Base-by-base conservation (phyloP, 306 rosid genomes). In the Lupinus albus region DNA sequence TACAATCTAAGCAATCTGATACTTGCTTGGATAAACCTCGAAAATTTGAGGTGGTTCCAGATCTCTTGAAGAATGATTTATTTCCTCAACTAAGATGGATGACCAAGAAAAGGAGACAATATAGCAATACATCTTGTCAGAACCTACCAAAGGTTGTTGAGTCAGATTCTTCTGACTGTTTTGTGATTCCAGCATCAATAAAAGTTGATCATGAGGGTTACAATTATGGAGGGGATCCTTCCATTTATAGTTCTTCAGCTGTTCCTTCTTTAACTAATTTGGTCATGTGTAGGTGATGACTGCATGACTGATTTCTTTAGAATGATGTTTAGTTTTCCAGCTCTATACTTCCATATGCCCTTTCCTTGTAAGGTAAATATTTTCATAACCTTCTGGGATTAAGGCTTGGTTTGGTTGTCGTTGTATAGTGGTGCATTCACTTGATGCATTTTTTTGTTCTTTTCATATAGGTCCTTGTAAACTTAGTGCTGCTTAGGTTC, bases 241-340 rank as follows among this genome's bases (percentile, higher is more conserved):
- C 86, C 11, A 67, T 80, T 30, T 87, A 89, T 69, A 70, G 66
- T 61, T 79, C 95, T 41, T 81, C 95, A 1, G 98, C 87, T 30
- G 98, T 79, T 47, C 84, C 96, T 1, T 75, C 85, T 35, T 70
- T 87, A 69, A 76, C 91, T n/a, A 92, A 79, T 78, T 67, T 86
- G 87, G 96, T 92, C 44, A 84, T 92, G 98, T 92, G 94, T 70
- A 89, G 89, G 76, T 89, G 84, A 77, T 10, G 64, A 25, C 0
- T 25, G 30, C 30, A 25, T 3, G 30, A 4, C 30, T 25, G 30
- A 25, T 25, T 25, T 25, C 30, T 25, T 25, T 25, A 25, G 30
- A 25, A 25, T 25, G 30, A 25, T 25, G 30, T 25, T 4, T 25
- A 25, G 72, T 21, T 67, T 6, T 42, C 12, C 39, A 28, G 68